Conservation (phyloP, 2,329 filamentous ascomycete genomes). For the Aschersonia sp. region DNA sequence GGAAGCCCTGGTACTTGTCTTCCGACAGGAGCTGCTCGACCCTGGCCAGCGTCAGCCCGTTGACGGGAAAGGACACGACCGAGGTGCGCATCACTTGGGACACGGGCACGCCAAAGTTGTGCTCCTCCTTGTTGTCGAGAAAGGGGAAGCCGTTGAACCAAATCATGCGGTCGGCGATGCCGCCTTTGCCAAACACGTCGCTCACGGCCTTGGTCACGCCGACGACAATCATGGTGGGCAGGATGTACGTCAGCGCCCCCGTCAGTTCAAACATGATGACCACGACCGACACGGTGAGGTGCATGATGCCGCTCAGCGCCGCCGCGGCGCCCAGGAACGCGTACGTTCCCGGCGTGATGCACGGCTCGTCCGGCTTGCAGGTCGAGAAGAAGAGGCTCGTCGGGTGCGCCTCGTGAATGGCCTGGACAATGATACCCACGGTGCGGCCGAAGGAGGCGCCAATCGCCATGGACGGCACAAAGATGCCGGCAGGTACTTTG, state of each 20-base stretch:
- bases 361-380: constrained; percentile 82
- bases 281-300: constrained; percentile 89
- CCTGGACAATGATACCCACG: constrained; percentile 87
- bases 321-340: constrained; percentile 88
- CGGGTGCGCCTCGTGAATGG: constrained; percentile 73
- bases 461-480: constrained; percentile 95
- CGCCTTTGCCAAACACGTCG: constrained; percentile 84
- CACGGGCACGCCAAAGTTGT: constrained; percentile 89
- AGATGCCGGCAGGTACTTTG: constrained; percentile 95
- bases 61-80: constrained; percentile 58
- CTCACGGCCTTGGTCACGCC: constrained; percentile 90
- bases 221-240: constrained; percentile 98
- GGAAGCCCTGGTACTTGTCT: constrained; percentile 83
- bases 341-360: constrained; percentile 94
- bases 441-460: constrained; percentile 88
- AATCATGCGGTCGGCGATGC: constrained; percentile 96
- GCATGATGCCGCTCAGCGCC: constrained; percentile 91
- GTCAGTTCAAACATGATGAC: constrained; percentile 99
- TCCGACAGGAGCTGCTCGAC: constrained; percentile 63
- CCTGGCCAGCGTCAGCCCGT: constrained; percentile 59
- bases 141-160: constrained; percentile 98
- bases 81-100: constrained; percentile 76
- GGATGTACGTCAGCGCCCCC: constrained; percentile 89
- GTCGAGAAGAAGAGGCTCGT: constrained; percentile 72
- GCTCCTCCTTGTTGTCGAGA: constrained; percentile 92